Conservation (phyloP, 768 basidiomycete genomes). For the Pilatotrama ljubarskyi region DNA sequence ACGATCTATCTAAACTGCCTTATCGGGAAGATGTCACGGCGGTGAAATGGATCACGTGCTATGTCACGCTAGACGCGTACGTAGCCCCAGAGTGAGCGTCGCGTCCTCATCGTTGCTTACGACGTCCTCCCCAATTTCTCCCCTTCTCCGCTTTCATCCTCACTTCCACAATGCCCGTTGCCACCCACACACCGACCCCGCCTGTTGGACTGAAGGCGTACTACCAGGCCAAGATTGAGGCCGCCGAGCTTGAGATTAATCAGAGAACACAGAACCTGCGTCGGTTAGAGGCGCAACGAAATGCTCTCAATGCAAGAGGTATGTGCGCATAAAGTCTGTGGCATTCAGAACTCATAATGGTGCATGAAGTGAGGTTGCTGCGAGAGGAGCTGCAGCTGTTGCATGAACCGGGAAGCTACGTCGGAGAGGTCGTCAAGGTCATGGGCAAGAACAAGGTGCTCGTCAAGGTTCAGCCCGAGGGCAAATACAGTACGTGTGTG, state of each 20-base stretch:
- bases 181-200: slow-evolving; percentile 37
- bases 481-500: slow-evolving; percentile 89
- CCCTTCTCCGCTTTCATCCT: neutral
- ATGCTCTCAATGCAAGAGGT: slow-evolving; percentile 96
- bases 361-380: slow-evolving; percentile 71
- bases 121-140: slow-evolving; percentile 4
- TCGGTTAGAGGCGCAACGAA: slow-evolving; percentile 93
- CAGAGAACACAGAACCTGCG: slow-evolving; percentile 96
- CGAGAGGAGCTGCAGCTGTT: slow-evolving; percentile 90
- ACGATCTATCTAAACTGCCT: slow-evolving; percentile 13
- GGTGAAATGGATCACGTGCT: slow-evolving; percentile 2
- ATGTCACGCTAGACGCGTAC: slow-evolving; percentile 20
- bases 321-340: slow-evolving; percentile 19
- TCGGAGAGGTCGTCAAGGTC: slow-evolving; percentile 96
- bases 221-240: slow-evolving; percentile 95
- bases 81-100: slow-evolving; percentile 9
- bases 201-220: slow-evolving; percentile 82
- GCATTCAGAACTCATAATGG: neutral
- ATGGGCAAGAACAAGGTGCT: slow-evolving; percentile 99
- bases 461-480: slow-evolving; percentile 98
- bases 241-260: slow-evolving; percentile 90
- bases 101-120: slow-evolving; percentile 11
- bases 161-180: slow-evolving; percentile 40
- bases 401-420: slow-evolving; percentile 95
- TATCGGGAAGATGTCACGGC: slow-evolving; percentile 5